Evolutionary conservation across 2,329 filamentous ascomycete species (phyloP).

Genomic region (Xylariaceae sp.): DNA sequence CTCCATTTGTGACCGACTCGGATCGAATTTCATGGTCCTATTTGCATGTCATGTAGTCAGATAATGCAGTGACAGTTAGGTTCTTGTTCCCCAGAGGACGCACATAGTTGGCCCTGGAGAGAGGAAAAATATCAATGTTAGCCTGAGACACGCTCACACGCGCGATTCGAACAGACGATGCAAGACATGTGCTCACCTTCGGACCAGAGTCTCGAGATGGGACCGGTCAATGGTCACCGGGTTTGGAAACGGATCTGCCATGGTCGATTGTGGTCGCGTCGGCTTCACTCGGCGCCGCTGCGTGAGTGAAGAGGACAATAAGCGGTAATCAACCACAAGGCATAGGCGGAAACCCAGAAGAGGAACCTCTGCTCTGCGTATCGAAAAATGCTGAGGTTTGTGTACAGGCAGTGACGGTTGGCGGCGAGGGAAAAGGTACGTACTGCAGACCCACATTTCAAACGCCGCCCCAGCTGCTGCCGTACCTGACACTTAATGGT

Average conservation of each 20-base stretch:
- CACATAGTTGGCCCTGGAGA: conserved; percentile 28
- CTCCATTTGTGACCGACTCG: conserved; percentile 27
- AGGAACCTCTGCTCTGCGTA: conserved; percentile 2
- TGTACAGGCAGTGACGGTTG: background rate
- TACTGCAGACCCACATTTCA: too few relatives aligned
- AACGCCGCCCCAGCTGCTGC: too few relatives aligned
- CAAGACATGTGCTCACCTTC: conserved; percentile 42
- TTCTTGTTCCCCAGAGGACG: conserved; percentile 14
- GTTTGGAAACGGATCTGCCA: conserved; percentile 20
- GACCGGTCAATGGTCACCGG: conserved; percentile 56
- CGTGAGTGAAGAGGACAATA: background rate
- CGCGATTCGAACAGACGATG: too few relatives aligned
- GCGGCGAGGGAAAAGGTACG: too few relatives aligned
- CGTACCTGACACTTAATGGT: too few relatives aligned
- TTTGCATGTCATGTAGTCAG: conserved; percentile 15
- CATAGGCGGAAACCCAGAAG: conserved; percentile 5
- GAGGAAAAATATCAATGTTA: background rate
- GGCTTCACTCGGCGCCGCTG: too few relatives aligned
- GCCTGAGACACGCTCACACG: conserved; percentile 20
- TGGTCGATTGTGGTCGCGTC: conserved; percentile 6
- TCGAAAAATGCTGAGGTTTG: conserved; percentile 4
- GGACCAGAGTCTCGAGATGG: conserved; percentile 59
- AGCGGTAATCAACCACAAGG: background rate
- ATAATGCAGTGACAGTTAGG: background rate
- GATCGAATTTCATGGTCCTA: conserved; percentile 13